Evolutionary conservation across 2,329 filamentous ascomycete species (phyloP), one percentile per base, ranked within the genome.

Genomic region (Aspergillus sojae): DNA sequence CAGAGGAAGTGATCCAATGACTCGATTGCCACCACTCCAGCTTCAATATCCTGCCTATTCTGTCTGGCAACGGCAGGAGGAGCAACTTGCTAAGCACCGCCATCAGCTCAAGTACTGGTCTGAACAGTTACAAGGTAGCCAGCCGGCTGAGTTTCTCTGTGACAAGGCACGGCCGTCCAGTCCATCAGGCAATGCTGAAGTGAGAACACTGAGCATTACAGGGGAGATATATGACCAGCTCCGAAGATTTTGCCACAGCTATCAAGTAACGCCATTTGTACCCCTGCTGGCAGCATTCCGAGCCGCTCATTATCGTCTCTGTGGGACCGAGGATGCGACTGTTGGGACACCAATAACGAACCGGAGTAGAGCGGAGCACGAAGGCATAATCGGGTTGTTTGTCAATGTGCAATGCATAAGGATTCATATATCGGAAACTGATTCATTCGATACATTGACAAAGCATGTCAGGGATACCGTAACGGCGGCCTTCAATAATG

Each of bases 331-430:
- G 4, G 58, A 61, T 9, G 58, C 62, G 23, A 61, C 58, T 7
- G 48, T 63, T n/a, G 62, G 62, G 11, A 61, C 43, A 23, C 62
- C 58, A 14, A 52, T 50, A 19, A 46, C 62, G 1, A 53, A 55
- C 30, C 62, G 62, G 5, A 53, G 28, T 6, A 57, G 52, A 6
- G 32, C 26, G 7, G 62, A 63, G 43, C 45, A 41, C 11, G 43
- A 63, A 28, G 62, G 30, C 1, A 19, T 63, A 7, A 61, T 63
- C 32, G 62, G 62, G 2, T 39, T 56, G 5, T 63, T 63, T 54
- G 62, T 55, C 10, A 63, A 63, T 16, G 45, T 58, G 43, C 62
- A 63, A 36, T 63, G 62, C 58, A 61, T 61, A 21, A 26, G 58
- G 23, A n/a, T 36, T 30, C 26, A 23, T 11, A 14, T 63, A 5